Base-by-base conservation (phyloP, 2,329 filamentous ascomycete species). In the Diaporthe ilicicola region DNA sequence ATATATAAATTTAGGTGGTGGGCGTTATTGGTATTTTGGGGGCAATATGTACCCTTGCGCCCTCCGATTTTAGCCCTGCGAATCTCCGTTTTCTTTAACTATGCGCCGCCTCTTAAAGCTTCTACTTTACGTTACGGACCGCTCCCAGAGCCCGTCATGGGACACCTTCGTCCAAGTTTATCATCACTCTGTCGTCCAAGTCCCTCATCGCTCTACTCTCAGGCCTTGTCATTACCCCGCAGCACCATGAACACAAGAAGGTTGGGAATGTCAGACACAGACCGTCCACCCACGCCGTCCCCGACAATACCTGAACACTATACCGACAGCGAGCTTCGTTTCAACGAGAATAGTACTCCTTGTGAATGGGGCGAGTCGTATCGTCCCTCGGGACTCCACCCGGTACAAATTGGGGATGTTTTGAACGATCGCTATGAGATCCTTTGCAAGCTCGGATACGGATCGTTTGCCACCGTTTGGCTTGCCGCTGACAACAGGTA, bases 391-490 rank as follows among this genome's bases (percentile, higher is more conserved):
- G 82, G 82, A 19, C 83, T 80, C 67, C 81, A 85, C 74, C 83
- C 83, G 12, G 76, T 82, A 8, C 78, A 77, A 37, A 74, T 85
- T 8, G 82, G 82, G 24, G 80, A 85, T 59, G 80, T 84, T 62
- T 72, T 82, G 24, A 70, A 80, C 68, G 77, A 75, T 19, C 78
- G 80, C 19, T 86, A 85, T 72, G 76, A 77, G 37, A 74, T 84
- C 42, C 73, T 81, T 51, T 77, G 83, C 55, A 85, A 85, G 74
- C 74, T 85, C 55, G 82, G 84, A 70, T 81, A 76, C 71, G 82
- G 83, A 39, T 79, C 80, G 17, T 82, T 76, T 74, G 80, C 81
- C 3, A 85, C 83, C 7, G 81, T 84, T 32, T 86, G 83, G 84
- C 79, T 85, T n/a, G 67, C 44, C 17, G 67, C 55, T 22, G 67